A percentile compares a stretch with the other conserved stretches of the same genome.
These are phyloP conservation scores for Kuraishia molischiana DNA, from an alignment of 805 yeast species.

Conservation along the genomic window DNA sequence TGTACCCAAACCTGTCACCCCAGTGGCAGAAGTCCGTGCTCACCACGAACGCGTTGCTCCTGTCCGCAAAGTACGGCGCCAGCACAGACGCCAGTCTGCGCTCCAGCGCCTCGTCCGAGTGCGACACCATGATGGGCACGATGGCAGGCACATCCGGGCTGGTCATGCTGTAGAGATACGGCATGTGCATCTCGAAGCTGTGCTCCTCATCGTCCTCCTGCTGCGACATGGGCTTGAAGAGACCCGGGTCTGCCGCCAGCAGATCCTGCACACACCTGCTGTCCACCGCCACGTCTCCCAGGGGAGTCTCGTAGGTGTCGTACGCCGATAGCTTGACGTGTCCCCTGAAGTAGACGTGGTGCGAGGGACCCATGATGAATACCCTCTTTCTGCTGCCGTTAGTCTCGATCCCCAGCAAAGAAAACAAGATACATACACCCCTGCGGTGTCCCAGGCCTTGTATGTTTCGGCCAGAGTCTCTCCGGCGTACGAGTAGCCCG, in stretches of 20 bases:
- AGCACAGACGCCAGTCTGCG: constrained; percentile 36
- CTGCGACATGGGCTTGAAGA: constrained; percentile 46
- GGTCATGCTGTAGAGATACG: constrained; percentile 50
- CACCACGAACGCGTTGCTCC: constrained; percentile 58
- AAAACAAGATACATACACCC: constrained; percentile 17
- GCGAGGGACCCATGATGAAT: constrained; percentile 88
- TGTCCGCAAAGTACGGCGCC: constrained; percentile 41
- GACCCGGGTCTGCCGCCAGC: constrained; percentile 19
- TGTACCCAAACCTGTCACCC: constrained; percentile 63
- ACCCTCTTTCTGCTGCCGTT: constrained; percentile 37
- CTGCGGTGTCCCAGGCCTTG: constrained; percentile 51
- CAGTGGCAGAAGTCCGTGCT: constrained; percentile 96
- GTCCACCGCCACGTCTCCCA: constrained; percentile 71
- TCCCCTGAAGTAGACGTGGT: constrained; percentile 71
- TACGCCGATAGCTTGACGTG: constrained; percentile 44
- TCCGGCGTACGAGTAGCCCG: constrained; percentile 85
- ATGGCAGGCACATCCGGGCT: constrained; percentile 29
- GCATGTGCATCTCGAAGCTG: constrained; percentile 91
- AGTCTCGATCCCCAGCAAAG: constrained; percentile 3
- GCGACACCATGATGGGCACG: constrained; percentile 76
- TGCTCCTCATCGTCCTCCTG: constrained; percentile 78
- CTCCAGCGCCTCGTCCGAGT: constrained; percentile 36
- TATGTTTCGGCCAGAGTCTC: constrained; percentile 69
- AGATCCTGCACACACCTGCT: constrained; percentile 27
- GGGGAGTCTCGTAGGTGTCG: constrained; percentile 63